phyloP scores from a whole-genome alignment of 192 early-diverging fungal species.

The Coemansia sp. region DNA sequence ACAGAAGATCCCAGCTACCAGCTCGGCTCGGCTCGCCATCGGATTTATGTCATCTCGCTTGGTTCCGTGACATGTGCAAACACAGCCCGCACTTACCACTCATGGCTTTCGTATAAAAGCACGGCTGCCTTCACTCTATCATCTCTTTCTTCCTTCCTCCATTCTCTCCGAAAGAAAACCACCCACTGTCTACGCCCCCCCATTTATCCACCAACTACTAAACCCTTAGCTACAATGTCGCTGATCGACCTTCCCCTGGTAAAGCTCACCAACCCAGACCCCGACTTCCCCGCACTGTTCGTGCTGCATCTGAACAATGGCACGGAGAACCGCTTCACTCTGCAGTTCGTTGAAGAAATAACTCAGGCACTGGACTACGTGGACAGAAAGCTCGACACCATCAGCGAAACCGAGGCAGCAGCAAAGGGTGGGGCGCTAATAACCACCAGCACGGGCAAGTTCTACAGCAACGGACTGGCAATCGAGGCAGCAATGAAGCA shows the following conservation, averaged over 20 bases:
- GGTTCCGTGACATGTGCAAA: background rate
- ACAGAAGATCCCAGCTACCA: too few relatives aligned
- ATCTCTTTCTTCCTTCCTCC: background rate
- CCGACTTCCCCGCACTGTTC: conserved; percentile 53
- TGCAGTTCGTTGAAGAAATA: conserved; percentile 59
- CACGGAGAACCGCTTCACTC: conserved; percentile 67
- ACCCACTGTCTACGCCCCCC: too few relatives aligned
- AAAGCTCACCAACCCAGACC: conserved; percentile 42
- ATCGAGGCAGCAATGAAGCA: conserved; percentile 55
- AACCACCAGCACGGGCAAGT: conserved; percentile 62
- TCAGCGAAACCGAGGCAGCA: conserved; percentile 32
- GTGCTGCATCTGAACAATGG: conserved; percentile 65
- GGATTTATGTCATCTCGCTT: background rate
- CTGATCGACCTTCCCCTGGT: conserved; percentile 44
- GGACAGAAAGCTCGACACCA: conserved; percentile 45
- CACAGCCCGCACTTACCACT: background rate
- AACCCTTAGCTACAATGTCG: conserved; percentile 31
- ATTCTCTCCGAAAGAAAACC: background rate
- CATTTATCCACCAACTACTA: too few relatives aligned
- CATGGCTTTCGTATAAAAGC: too few relatives aligned
- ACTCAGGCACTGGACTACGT: conserved; percentile 61
- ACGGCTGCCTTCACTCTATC: too few relatives aligned
- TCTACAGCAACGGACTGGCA: conserved; percentile 73
- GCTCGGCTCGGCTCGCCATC: too few relatives aligned
- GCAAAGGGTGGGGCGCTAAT: conserved; percentile 58